Conservation (phyloP, 1,284 basidiomycete genomes). For the Omphalotus olearius region DNA sequence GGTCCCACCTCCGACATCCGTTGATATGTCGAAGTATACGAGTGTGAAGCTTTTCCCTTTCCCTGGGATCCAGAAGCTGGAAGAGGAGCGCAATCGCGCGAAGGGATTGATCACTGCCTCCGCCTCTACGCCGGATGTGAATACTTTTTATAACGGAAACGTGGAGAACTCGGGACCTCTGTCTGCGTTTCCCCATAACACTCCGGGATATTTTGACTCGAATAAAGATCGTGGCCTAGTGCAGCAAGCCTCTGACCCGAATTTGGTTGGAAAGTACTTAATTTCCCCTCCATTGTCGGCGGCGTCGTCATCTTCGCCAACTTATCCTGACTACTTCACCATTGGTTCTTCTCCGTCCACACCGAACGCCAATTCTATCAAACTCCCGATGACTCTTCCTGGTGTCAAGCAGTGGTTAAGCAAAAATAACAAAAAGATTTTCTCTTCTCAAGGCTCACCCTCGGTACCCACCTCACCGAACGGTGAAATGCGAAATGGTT, state of each 20-base stretch:
- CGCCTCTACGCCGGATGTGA: conserved; percentile 58
- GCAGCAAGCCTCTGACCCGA: conserved; percentile 63
- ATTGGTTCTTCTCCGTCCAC: conserved; percentile 34
- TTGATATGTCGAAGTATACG: conserved; percentile 55
- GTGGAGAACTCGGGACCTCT: conserved; percentile 12
- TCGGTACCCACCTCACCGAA: conserved; percentile 26
- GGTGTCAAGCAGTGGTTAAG: conserved; percentile 76
- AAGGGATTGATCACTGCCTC: conserved; percentile 47
- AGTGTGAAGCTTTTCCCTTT: conserved; percentile 86
- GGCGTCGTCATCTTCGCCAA: conserved; percentile 39
- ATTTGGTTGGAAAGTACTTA: conserved; percentile 51
- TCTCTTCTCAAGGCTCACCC: conserved; percentile 33
- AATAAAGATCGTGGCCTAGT: conserved; percentile 57
- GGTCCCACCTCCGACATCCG: conserved; percentile 62
- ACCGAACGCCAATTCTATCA: conserved; percentile 35
- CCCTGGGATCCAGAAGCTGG: conserved; percentile 75
- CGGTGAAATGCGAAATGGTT: conserved; percentile 25
- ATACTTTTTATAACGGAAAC: conserved; percentile 39
- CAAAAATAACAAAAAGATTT: conserved; percentile 49
- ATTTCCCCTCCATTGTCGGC: conserved; percentile 36
- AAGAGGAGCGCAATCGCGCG: conserved; percentile 62
- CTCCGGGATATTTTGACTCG: neutral
- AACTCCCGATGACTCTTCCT: conserved; percentile 67
- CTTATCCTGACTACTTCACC: conserved; percentile 47
- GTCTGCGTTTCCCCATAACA: neutral